Conservation (phyloP, 1,139 yeast genomes). For the Candida frijolesensis region DNA sequence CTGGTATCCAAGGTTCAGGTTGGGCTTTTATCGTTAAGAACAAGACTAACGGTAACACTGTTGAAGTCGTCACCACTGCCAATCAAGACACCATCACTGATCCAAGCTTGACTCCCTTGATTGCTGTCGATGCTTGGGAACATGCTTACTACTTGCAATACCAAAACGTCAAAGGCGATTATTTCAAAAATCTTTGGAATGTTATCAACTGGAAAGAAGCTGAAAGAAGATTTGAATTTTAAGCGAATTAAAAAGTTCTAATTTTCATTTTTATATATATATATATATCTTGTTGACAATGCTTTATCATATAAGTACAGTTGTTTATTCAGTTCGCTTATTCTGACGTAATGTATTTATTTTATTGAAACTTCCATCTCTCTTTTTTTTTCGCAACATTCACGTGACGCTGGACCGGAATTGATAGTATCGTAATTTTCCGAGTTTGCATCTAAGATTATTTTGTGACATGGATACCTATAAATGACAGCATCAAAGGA, state of each 20-base stretch:
- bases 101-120: constrained; percentile 64
- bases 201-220: constrained; percentile 97
- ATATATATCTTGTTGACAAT: not conserved
- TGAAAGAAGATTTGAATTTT: constrained; percentile 54
- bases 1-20: constrained; percentile 96
- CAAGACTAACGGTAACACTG: constrained; percentile 69
- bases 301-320: not conserved
- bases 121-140: constrained; percentile 98
- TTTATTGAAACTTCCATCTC: too few relatives aligned
- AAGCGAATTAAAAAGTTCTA: not conserved
- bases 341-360: too few relatives aligned
- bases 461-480: too few relatives aligned
- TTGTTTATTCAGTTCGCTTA: too few relatives aligned
- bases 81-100: constrained; percentile 92
- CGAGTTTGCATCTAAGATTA: too few relatives aligned
- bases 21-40: constrained; percentile 97
- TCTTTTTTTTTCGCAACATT: too few relatives aligned
- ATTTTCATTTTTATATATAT: too few relatives aligned
- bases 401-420: too few relatives aligned
- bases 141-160: constrained; percentile 97
- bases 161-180: constrained; percentile 91
- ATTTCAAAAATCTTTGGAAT: constrained; percentile 96
- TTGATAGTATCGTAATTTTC: too few relatives aligned
- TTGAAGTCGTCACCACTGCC: constrained; percentile 83
- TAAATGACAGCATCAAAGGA: too few relatives aligned